Percentiles rank a stretch among this genome's conserved stretches.
Conservation (phyloP, 441 rosid genomes). For the Brassica hybrid region DNA sequence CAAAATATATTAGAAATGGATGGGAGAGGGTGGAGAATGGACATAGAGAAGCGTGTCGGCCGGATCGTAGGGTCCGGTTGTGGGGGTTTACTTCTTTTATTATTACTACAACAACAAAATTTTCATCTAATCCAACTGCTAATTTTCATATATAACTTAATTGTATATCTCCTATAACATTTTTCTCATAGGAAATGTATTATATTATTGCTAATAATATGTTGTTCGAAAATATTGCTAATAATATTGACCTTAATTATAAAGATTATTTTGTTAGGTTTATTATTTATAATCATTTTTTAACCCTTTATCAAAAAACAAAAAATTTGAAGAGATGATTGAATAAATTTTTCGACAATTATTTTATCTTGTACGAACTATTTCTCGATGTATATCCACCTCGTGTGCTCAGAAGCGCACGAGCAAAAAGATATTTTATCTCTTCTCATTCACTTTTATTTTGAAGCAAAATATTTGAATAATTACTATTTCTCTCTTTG, state of each 20-base stretch:
- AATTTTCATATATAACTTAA: background rate
- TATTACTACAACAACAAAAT: background rate
- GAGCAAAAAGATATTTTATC: slow-evolving; percentile 21
- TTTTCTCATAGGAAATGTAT: too few species aligned
- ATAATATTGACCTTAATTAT: background rate
- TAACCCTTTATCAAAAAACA: too few species aligned
- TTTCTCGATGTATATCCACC: slow-evolving; percentile 16
- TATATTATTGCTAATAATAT: background rate
- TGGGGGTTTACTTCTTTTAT: slow-evolving; percentile 24
- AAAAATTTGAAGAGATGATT: background rate
- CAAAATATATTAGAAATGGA: slow-evolving; percentile 5
- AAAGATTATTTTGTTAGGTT: background rate
- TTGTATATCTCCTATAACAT: background rate
- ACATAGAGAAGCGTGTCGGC: slow-evolving; percentile 56
- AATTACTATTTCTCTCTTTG: background rate
- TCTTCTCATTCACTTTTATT: background rate
- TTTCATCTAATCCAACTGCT: background rate
- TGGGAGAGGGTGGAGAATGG: slow-evolving; percentile 9
- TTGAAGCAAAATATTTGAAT: background rate
- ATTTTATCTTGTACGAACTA: background rate
- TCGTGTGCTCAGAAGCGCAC: slow-evolving; percentile 37
- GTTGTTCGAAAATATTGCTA: too few species aligned
- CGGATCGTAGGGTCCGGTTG: slow-evolving; percentile 5
- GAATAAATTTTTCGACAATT: slow-evolving; percentile 13
- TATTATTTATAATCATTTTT: background rate